A percentile compares a stretch with the other conserved stretches of the same genome.
Evolutionary conservation across 139 green algal species (phyloP).

Genomic region (Haematococcus sp.): DNA sequence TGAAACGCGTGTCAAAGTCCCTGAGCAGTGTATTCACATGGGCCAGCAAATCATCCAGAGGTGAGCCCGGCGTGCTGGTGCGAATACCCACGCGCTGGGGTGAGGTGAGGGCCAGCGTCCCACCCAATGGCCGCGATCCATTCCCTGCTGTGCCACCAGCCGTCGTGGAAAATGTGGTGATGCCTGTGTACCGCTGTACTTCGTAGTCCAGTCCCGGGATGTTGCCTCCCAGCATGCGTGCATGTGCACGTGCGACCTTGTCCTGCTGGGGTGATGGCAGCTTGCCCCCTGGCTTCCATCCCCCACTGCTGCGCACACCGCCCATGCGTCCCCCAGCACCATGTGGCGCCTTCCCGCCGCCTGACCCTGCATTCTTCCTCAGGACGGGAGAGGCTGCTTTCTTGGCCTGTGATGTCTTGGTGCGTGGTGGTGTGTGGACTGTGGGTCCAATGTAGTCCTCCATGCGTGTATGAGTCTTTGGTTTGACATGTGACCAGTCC

Average conservation of each 20-base stretch:
- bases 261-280: not conserved
- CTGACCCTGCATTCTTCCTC: not conserved
- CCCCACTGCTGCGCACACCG: not conserved
- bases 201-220: constrained; percentile 3
- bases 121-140: not conserved
- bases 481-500: constrained; percentile 42
- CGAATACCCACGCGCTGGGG: not conserved
- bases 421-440: no score
- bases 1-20: constrained; percentile 22
- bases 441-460: not conserved
- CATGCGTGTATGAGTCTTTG: constrained; percentile 10
- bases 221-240: not conserved
- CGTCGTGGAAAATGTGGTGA: not conserved
- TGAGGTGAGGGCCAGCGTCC: not conserved
- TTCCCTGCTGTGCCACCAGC: not conserved
- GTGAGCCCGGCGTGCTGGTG: not conserved
- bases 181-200: not conserved
- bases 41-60: constrained; percentile 26
- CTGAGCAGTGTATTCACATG: constrained; percentile 29
- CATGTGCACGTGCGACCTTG: not conserved
- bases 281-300: not conserved
- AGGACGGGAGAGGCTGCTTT: not conserved
- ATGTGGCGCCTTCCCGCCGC: no score
- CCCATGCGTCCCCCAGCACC: not conserved
- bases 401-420: not conserved